phyloP scores from a whole-genome alignment of 169 alveolate genomes.

The Blepharisma undulans region DNA sequence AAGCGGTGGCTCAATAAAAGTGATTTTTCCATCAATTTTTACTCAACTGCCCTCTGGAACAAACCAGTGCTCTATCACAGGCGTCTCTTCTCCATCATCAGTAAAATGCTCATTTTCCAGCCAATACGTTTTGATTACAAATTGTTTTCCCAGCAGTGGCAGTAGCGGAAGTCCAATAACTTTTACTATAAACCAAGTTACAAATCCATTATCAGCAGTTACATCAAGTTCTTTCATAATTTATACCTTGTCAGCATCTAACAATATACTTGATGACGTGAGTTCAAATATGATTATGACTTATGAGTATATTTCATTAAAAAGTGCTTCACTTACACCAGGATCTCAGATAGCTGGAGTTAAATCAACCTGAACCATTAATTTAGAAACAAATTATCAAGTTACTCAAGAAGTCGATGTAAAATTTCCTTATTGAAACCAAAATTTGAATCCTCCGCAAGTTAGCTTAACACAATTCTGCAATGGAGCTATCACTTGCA shows the following conservation, averaged over 20 bases:
- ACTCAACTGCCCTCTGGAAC: neutral
- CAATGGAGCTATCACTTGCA: neutral
- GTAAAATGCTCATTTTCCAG: neutral
- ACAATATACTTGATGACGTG: neutral
- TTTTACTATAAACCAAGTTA: constrained; percentile 2
- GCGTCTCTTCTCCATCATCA: neutral
- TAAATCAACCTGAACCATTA: neutral
- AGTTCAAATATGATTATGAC: neutral
- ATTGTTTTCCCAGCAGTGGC: neutral
- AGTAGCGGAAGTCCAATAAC: neutral
- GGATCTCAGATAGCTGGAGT: neutral
- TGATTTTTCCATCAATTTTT: neutral
- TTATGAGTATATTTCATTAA: neutral
- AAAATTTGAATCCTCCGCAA: neutral
- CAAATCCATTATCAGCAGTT: constrained; percentile 7
- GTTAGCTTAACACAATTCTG: neutral
- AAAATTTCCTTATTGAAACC: constrained; percentile 8
- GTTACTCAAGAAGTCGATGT: neutral
- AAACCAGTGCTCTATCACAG: neutral
- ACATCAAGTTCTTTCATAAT: neutral
- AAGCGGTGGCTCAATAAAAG: neutral
- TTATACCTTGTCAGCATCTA: neutral
- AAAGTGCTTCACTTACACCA: neutral
- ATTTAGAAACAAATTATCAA: neutral
- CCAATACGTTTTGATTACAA: neutral